A percentile compares a stretch with the other conserved stretches of the same genome.
Conservation (phyloP, 176 grass and related monocot species). For the Paspalum notatum region DNA sequence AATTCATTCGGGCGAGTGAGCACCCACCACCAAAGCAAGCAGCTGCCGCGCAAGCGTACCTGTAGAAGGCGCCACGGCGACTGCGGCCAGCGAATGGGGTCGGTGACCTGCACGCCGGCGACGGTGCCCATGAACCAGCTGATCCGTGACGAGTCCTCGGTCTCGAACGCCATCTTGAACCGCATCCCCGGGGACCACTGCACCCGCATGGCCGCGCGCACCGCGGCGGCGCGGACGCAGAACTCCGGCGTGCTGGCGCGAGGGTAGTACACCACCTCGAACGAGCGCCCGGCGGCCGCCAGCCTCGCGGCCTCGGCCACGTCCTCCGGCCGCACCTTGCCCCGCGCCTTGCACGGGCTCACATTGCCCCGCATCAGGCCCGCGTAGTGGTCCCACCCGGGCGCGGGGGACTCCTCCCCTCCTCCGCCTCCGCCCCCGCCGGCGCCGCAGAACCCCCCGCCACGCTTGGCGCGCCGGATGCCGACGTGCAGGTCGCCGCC, state of each 20-base stretch:
- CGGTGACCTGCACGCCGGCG: constrained; percentile 72
- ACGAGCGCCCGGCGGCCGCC: constrained; percentile 50
- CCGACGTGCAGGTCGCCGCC: constrained; percentile 81
- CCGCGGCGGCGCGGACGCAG: constrained; percentile 58
- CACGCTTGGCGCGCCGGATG: constrained; percentile 73
- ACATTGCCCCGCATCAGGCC: constrained; percentile 46
- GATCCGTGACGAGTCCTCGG: constrained; percentile 90
- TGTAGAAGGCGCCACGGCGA: constrained; percentile 94
- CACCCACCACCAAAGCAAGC: neutral
- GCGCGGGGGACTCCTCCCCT: constrained; percentile 28
- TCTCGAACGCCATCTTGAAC: constrained; percentile 99
- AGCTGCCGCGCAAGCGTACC: constrained; percentile 47
- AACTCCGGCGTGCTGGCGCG: constrained; percentile 88
- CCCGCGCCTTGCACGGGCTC: constrained; percentile 45
- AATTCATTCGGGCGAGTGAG: too few species aligned
- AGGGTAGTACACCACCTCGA: constrained; percentile 87
- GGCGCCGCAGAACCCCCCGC: constrained; percentile 37
- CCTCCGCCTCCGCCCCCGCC: constrained; percentile 29
- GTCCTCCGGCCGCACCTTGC: constrained; percentile 56
- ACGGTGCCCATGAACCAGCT: constrained; percentile 98
- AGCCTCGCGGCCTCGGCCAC: constrained; percentile 66
- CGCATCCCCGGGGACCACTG: constrained; percentile 88
- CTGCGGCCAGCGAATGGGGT: constrained; percentile 76
- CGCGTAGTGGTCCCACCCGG: constrained; percentile 49
- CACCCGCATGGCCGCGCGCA: constrained; percentile 62